Evolutionary conservation across 139 green algal species (phyloP).

Genomic region (Picochlorum sp.): DNA sequence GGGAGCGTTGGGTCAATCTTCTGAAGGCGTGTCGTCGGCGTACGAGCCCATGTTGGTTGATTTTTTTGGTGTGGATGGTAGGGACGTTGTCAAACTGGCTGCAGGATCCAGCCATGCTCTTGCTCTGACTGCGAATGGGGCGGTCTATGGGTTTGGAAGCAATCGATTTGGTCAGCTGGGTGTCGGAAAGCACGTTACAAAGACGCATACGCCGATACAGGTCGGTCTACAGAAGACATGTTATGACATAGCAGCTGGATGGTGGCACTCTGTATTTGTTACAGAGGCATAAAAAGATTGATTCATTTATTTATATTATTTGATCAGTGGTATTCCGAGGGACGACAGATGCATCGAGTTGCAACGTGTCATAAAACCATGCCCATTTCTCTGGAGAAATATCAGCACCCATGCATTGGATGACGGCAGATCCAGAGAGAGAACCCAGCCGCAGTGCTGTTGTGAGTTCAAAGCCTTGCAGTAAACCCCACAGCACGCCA

Average conservation of each 20-base stretch:
- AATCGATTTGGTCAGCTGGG: constrained; percentile 43
- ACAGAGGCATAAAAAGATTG: constrained; percentile 4
- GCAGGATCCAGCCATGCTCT: constrained; percentile 37
- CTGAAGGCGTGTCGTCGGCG: neutral
- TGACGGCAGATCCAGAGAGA: constrained; percentile 48
- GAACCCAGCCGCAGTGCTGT: constrained; percentile 26
- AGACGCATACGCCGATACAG: neutral
- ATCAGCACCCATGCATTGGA: constrained; percentile 54
- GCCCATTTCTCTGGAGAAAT: constrained; percentile 32
- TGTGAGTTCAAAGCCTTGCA: constrained; percentile 6
- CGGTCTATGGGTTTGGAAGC: constrained; percentile 28
- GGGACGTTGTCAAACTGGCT: constrained; percentile 22
- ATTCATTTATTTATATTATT: constrained; percentile 50
- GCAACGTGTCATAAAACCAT: constrained; percentile 42
- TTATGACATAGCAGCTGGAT: constrained; percentile 27
- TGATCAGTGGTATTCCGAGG: constrained; percentile 39
- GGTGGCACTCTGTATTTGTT: constrained; percentile 38
- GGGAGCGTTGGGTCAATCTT: constrained; percentile 39
- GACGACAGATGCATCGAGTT: constrained; percentile 36
- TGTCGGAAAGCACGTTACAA: neutral
- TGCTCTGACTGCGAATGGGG: constrained; percentile 11
- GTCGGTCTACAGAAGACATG: neutral
- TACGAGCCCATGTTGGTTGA: constrained; percentile 30
- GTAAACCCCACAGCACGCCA: constrained; percentile 53
- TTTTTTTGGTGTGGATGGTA: constrained; percentile 1